Percentiles rank a stretch among this genome's conserved stretches.
phyloP scores from a whole-genome alignment of 2,329 filamentous ascomycete genomes.

The Colletotrichum truncatum region DNA sequence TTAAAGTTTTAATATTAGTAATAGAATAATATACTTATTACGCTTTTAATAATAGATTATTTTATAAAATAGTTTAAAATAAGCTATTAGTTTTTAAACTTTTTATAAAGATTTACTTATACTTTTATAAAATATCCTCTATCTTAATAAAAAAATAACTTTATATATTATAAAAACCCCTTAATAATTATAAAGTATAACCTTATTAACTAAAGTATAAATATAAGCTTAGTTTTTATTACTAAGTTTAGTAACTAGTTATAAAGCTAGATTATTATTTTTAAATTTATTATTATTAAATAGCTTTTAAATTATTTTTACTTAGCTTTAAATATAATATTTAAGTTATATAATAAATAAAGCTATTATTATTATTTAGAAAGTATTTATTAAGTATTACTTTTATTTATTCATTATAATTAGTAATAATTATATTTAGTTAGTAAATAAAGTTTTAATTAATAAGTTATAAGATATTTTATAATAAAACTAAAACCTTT shows the following conservation, averaged over 20 bases:
- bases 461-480: no score
- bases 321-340: background rate
- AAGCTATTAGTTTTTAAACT: no score
- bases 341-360: background rate
- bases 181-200: background rate
- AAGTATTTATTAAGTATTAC: background rate
- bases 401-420: conserved; percentile 10
- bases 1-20: background rate
- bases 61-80: background rate
- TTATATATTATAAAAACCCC: background rate
- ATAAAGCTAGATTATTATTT: background rate
- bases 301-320: background rate
- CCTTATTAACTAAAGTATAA: background rate
- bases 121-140: no score
- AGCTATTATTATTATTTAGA: conserved; percentile 5
- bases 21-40: background rate
- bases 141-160: background rate
- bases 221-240: no score
- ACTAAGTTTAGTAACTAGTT: no score
- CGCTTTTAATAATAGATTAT: background rate
- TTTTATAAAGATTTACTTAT: background rate
- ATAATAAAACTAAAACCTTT: conserved; percentile 5
- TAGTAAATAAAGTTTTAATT: background rate
- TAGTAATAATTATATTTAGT: conserved; percentile 2
- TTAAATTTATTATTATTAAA: background rate